Evolutionary conservation across 2,329 filamentous ascomycete genomes (phyloP).

Genomic region (Penicillium sp.): DNA sequence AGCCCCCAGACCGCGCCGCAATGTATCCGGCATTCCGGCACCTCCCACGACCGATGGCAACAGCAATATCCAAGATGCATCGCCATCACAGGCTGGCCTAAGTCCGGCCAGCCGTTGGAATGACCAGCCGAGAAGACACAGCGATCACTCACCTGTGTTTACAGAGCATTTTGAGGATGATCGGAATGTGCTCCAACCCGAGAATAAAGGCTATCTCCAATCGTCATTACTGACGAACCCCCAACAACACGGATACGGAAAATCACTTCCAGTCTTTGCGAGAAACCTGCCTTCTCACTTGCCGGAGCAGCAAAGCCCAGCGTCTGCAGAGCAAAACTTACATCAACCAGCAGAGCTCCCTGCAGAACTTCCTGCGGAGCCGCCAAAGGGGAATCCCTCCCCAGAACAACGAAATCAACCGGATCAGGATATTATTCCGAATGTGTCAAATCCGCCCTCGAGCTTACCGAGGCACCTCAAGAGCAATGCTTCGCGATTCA

Average conservation of each 20-base stretch:
- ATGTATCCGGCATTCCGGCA: constrained; percentile 28
- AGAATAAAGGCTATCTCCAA: constrained; percentile 43
- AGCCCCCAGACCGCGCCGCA: constrained; percentile 50
- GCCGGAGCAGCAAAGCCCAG: constrained; percentile 21
- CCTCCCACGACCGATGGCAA: constrained; percentile 9
- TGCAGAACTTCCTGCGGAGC: constrained; percentile 6
- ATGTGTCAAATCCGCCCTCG: constrained; percentile 27
- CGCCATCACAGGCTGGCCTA: constrained; percentile 11
- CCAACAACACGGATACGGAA: constrained; percentile 27
- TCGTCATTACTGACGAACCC: constrained; percentile 35
- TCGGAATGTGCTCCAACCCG: constrained; percentile 37
- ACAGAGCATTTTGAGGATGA: constrained; percentile 58
- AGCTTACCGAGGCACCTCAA: constrained; percentile 46
- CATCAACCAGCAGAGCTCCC: constrained; percentile 5
- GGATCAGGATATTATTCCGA: constrained; percentile 32
- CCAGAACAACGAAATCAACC: constrained; percentile 10
- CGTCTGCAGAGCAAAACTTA: constrained; percentile 6
- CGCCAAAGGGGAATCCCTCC: constrained; percentile 1
- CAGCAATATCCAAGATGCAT: constrained; percentile 14
- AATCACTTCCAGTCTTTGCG: constrained; percentile 43
- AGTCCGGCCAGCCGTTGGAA: constrained; percentile 14
- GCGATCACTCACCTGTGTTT: constrained; percentile 55
- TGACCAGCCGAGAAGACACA: constrained; percentile 32
- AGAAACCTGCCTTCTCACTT: constrained; percentile 39
- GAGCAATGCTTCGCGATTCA: constrained; percentile 60